These are phyloP conservation scores for Teratosphaeria viscida DNA, from an alignment of 2,329 filamentous ascomycete species.

Conservation along the genomic window DNA sequence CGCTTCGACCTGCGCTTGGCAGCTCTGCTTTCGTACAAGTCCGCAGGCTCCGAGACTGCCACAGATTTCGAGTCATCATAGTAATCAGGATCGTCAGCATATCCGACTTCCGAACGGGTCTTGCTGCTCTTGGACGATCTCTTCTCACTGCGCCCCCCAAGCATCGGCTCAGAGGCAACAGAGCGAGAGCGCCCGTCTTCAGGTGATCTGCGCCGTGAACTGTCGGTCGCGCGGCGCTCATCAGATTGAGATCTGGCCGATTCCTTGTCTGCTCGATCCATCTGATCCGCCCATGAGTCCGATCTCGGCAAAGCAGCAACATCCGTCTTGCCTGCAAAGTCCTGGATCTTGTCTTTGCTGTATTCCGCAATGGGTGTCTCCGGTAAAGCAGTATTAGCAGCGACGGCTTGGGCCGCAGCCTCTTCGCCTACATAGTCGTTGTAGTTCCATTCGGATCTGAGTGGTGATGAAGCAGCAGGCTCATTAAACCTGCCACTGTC, in stretches of 20 bases:
- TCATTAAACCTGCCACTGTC: slow-evolving; percentile 32
- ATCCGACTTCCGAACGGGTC: slow-evolving; percentile 19
- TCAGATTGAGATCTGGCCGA: background rate
- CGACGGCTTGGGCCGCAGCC: background rate
- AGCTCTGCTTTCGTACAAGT: slow-evolving; percentile 29
- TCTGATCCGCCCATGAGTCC: background rate
- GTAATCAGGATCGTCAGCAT: slow-evolving; percentile 11
- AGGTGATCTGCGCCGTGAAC: background rate
- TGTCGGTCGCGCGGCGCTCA: background rate
- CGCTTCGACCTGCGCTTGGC: slow-evolving; percentile 32
- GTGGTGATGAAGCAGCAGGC: slow-evolving; percentile 31
- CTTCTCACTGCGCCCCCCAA: slow-evolving; percentile 23
- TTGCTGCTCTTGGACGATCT: slow-evolving; percentile 22
- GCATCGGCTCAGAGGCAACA: slow-evolving; percentile 17
- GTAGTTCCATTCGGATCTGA: slow-evolving; percentile 34
- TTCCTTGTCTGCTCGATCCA: background rate
- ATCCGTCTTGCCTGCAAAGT: background rate
- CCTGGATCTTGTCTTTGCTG: background rate
- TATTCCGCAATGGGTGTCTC: background rate
- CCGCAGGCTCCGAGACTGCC: slow-evolving; percentile 31
- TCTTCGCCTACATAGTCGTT: slow-evolving; percentile 31
- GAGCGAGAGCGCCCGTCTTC: slow-evolving; percentile 4
- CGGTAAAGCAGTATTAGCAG: background rate
- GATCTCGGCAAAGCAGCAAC: background rate
- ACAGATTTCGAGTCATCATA: slow-evolving; percentile 30